Evolutionary conservation across 495 filamentous ascomycete species (phyloP), one percentile per base, ranked within the genome.

Genomic region (Hypoxylon lienhwacheense): DNA sequence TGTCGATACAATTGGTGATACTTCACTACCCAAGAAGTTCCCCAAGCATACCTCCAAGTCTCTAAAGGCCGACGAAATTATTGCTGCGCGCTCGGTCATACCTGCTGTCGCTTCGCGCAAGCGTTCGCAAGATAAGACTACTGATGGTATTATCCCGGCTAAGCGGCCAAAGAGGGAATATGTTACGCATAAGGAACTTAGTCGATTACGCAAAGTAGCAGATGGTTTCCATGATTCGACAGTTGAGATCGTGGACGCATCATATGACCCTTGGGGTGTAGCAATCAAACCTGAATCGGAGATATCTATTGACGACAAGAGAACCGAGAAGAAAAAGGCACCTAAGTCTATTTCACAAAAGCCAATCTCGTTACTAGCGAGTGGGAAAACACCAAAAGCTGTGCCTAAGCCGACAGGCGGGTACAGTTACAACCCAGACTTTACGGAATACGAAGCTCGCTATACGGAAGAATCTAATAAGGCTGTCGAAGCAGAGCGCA

Each of bases 381-480:
- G 80, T 64, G 90, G 89, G 5, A 91, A 89, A 57, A 63, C 76
- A 0, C 72, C 95, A 11, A 87, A 90, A 1, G 83, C 89, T n/a
- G 86, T 97, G 4, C 75, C 78, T 50, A 85, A 80, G 49, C 93
- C 93, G 2, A 81, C 81, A 12, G 89, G 83, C 1, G 91, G 89
- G 32, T 86, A 82, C 64, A 95, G 89, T 66, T 98, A 98, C 69
- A 98, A 98, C 62, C 93, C 93, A 0, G 74, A 77, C 5, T 93
- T 92, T 49, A 77, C 82, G 49, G 89, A 96, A 41, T 98, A 92
- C 80, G 83, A 88, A 46, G 75, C 78, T 7, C 80, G 92, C 4
- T 71, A 96, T 31, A 77, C 79, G 14, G 77, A 81, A 21, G 88
- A 90, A 66, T 88, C 89, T 20, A 76, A 83, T 42, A 86, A 87